A percentile compares a stretch with the other conserved stretches of the same genome.
These are phyloP conservation scores for Salix dunnii DNA, from an alignment of 345 rosid species.

Conservation along the genomic window DNA sequence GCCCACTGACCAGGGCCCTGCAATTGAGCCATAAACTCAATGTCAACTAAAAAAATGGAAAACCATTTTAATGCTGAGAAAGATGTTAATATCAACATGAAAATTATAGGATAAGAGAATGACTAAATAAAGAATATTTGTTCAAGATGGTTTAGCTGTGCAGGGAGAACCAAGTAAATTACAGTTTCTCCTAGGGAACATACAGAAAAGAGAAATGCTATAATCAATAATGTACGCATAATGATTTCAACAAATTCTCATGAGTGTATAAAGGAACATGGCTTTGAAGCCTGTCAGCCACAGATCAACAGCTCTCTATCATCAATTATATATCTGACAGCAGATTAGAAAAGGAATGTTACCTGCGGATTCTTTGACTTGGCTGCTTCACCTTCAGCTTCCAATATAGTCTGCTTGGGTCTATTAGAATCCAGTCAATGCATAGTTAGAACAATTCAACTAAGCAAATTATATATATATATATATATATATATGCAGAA, in stretches of 20 bases:
- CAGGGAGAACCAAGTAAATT: too few relatives aligned
- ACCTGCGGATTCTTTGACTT: conserved; percentile 73
- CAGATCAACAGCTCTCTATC: neutral
- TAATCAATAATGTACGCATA: neutral
- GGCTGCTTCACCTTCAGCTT: conserved; percentile 92
- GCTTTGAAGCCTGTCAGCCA: neutral
- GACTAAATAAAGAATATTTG: neutral
- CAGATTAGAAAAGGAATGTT: neutral
- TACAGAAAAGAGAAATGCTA: neutral
- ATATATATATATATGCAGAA: neutral
- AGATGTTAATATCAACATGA: neutral
- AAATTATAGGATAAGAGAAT: neutral
- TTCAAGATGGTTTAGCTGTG: neutral
- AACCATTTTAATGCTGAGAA: neutral
- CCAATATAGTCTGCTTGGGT: conserved; percentile 94
- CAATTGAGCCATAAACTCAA: conserved; percentile 21
- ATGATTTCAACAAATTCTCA: neutral
- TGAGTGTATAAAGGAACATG: neutral
- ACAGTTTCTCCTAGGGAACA: neutral
- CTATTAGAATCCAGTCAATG: conserved; percentile 43
- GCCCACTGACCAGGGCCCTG: conserved; percentile 78
- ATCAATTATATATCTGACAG: neutral
- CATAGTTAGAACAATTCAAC: conserved; percentile 8
- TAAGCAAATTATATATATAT: neutral
- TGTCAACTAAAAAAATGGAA: neutral